Evolutionary conservation across 2,329 filamentous ascomycete species (phyloP), one percentile per base, ranked within the genome.

Genomic region (Exophiala viscosa): DNA sequence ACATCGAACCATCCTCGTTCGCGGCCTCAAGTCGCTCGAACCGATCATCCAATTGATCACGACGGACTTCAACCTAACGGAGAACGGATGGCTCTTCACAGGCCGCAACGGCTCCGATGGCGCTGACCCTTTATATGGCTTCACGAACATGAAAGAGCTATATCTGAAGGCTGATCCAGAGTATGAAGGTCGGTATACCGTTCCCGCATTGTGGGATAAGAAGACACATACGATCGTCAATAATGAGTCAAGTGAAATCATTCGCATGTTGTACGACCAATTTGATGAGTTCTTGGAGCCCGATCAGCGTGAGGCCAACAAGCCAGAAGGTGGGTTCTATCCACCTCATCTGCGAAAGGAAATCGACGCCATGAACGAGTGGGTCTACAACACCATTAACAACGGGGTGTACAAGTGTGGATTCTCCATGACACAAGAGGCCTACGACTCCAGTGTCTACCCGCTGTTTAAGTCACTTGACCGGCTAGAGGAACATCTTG

Each of bases 231-330:
- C 76, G 7, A 91, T 95, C 63, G 88, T 95, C 58, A 92, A 80
- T 77, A 95, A 95, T 62, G 90, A 95, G 76, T 90, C 86, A 68
- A 86, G 83, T 61, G 90, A 95, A 73, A 93, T 95, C 67, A 82
- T 95, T 64, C 82, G 90, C 61, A 93, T 95, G 86, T 73, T 95
- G 49, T 86, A 86, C 64, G 76, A 76, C 15, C 86, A 81, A 66
- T 96, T 96, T 65, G 83, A 96, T 65, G 76, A 79, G 45, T 67
- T 87, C 28, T 66, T 89, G 18, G 78, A 78, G 0, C 73, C 77
- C 2, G 67, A 82, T 60, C 74, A 80, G 62, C 79, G 79, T 50
- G 83, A 86, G 58, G 64, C 39, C 1, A 78, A 72, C 50, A 59
- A 60, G 35, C 53, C 52, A 13, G 55, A 52, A 9, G 55, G 54